Conservation (phyloP, 2,329 filamentous ascomycete species). For the Fusarium praegraminearum region DNA sequence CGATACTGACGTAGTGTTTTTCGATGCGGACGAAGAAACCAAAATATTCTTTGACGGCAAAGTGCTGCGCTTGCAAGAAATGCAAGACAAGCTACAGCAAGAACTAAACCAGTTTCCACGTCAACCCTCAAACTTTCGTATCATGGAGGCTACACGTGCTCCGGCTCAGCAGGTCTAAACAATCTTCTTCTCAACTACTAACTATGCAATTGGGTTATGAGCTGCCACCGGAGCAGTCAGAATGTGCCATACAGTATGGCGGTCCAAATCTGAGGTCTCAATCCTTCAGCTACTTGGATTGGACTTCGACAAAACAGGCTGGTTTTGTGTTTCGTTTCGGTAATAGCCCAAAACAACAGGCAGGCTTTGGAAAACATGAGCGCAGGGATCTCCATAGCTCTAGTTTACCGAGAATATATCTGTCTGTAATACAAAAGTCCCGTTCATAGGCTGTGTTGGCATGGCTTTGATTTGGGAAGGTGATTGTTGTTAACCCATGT, state of each 20-base stretch:
- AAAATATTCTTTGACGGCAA: background rate
- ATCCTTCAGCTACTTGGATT: background rate
- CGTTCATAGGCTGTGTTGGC: background rate
- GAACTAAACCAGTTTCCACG: no score
- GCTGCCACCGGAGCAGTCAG: background rate
- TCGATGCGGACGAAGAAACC: background rate
- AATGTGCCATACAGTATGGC: background rate
- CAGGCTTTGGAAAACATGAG: background rate
- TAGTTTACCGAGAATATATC: background rate
- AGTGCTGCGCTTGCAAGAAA: accelerated
- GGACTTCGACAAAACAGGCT: no score
- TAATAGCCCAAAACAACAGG: background rate
- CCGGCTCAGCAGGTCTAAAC: no score
- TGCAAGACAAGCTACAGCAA: no score
- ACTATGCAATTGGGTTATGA: background rate
- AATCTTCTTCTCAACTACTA: no score
- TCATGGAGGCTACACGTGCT: no score
- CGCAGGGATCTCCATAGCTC: no score
- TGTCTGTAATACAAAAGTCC: background rate
- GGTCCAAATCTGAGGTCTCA: background rate
- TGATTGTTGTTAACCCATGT: background rate
- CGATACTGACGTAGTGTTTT: background rate
- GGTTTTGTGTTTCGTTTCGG: background rate
- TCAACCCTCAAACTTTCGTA: no score
- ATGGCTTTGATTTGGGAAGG: background rate